Percentiles rank a stretch among this genome's conserved stretches.
Evolutionary conservation across 2,329 filamentous ascomycete species (phyloP).

Genomic region (Epichloe uncinata): DNA sequence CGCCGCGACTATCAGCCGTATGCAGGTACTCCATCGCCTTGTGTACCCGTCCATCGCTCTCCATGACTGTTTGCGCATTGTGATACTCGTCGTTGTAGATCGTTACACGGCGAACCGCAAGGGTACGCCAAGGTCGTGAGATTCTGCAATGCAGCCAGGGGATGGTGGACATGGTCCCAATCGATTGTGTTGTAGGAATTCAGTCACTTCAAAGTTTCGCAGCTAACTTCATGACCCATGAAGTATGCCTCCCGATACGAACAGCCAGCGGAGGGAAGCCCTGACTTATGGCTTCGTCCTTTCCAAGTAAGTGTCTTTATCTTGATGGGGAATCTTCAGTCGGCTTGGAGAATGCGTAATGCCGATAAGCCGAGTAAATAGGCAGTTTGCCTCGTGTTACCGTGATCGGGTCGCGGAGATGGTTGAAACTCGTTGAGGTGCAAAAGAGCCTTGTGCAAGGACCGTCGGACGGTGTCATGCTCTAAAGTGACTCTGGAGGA

Average conservation of each 20-base stretch:
- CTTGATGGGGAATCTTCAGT: neutral
- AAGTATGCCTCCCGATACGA: neutral
- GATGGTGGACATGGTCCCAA: neutral
- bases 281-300: neutral
- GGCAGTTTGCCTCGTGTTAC: slow-evolving; percentile 3
- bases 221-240: neutral
- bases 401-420: neutral
- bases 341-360: neutral
- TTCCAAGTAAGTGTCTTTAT: neutral
- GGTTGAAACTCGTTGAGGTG: neutral
- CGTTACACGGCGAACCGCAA: slow-evolving; percentile 1
- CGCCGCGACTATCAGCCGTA: neutral
- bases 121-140: neutral
- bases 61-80: neutral
- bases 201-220: neutral
- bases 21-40: neutral
- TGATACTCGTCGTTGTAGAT: neutral
- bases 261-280: neutral
- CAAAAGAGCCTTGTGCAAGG: slow-evolving; percentile 1
- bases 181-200: neutral
- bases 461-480: neutral
- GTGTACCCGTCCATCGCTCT: neutral
- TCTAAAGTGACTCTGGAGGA: neutral
- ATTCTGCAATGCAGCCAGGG: neutral
- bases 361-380: neutral